Conservation (phyloP, 805 yeast species). For the Candida silvicultrix region DNA sequence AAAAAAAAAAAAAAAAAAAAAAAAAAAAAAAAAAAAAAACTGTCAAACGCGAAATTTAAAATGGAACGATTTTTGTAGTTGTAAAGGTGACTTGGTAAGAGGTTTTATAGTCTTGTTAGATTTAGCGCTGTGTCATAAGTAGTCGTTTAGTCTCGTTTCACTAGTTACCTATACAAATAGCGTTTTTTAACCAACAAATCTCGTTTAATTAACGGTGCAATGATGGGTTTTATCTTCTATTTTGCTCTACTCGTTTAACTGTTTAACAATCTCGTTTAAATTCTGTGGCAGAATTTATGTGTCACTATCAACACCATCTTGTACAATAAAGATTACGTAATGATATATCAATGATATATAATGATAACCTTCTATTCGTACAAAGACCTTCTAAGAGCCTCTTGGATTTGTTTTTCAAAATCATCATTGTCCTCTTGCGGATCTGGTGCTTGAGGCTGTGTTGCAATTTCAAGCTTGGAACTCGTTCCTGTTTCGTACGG, state of each 20-base stretch:
- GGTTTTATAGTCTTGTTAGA: no score
- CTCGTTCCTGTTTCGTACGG: neutral
- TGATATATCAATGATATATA: no score
- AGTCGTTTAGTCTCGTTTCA: no score
- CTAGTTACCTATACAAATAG: no score
- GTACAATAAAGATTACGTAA: no score
- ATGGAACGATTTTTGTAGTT: neutral
- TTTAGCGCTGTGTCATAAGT: no score
- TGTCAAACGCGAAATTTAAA: neutral
- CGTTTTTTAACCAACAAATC: neutral
- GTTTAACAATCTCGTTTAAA: neutral
- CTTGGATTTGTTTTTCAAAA: constrained; percentile 13
- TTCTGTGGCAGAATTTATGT: neutral
- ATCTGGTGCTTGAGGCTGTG: constrained; percentile 1
- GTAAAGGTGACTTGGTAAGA: no score
- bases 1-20: no score
- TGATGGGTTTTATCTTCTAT: neutral
- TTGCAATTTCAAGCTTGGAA: neutral
- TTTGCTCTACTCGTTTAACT: neutral
- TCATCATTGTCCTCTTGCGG: constrained; percentile 5
- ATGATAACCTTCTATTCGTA: constrained; percentile 5
- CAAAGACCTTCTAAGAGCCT: constrained; percentile 19
- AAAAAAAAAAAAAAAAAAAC: no score
- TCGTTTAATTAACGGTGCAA: neutral
- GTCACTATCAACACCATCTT: neutral